phyloP scores from a whole-genome alignment of 2,329 filamentous ascomycete genomes.

The Capronia americana region DNA sequence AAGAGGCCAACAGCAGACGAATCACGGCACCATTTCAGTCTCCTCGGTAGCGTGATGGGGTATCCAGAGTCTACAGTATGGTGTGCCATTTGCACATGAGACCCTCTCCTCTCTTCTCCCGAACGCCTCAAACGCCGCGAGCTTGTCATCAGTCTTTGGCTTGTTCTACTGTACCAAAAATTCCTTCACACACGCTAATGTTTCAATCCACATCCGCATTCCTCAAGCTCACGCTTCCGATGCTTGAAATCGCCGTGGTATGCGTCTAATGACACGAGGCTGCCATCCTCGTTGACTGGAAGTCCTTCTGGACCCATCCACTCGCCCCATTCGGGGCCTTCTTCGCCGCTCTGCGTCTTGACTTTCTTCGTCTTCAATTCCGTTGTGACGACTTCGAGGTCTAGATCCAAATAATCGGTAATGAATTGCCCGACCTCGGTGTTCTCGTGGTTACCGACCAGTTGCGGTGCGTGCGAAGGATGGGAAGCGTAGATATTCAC shows the following conservation, averaged over 20 bases:
- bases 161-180: not conserved
- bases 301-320: constrained; percentile 53
- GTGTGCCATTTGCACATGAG: not conserved
- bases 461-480: constrained; percentile 63
- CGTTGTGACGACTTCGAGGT: constrained; percentile 77
- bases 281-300: constrained; percentile 44
- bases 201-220: constrained; percentile 38
- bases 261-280: constrained; percentile 44
- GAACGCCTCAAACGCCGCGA: not conserved
- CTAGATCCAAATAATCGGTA: constrained; percentile 76
- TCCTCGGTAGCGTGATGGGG: not conserved
- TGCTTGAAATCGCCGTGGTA: constrained; percentile 54
- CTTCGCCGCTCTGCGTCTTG: constrained; percentile 28
- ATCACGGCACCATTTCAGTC: not conserved
- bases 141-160: not conserved
- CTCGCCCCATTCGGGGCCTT: constrained; percentile 35
- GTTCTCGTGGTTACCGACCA: constrained; percentile 91
- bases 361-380: constrained; percentile 63
- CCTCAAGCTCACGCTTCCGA: constrained; percentile 37
- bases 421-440: constrained; percentile 88
- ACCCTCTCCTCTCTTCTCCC: not conserved
- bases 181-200: constrained; percentile 20
- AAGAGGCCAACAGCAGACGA: not conserved
- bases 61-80: not conserved
- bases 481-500: constrained; percentile 95